Evolutionary conservation across 305 asterid species (phyloP).

Genomic region (Andrographis paniculata): DNA sequence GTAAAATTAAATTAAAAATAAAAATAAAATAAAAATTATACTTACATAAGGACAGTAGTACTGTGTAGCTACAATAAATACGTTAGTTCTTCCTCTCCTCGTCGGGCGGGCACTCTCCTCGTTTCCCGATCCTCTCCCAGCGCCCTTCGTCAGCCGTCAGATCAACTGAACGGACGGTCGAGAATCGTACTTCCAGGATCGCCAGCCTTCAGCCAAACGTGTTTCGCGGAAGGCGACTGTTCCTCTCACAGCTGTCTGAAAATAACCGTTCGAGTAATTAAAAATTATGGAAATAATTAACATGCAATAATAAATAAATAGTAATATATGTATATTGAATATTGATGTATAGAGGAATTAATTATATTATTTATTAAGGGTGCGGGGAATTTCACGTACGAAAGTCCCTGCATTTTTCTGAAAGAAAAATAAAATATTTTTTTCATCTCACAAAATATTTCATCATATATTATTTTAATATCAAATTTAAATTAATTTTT

Average conservation of each 20-base stretch:
- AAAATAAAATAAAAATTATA: background rate
- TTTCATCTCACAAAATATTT: no score
- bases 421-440: no score
- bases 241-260: conserved; percentile 21
- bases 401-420: no score
- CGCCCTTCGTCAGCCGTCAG: conserved; percentile 14
- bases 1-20: background rate
- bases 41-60: background rate
- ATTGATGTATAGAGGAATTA: no score
- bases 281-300: no score
- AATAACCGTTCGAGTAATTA: conserved; percentile 15
- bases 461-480: no score
- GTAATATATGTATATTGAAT: no score
- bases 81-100: conserved; percentile 9
- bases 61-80: background rate
- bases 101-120: conserved; percentile 20
- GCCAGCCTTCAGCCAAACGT: conserved; percentile 28
- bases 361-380: no score
- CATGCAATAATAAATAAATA: no score
- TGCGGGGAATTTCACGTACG: no score
- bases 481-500: no score
- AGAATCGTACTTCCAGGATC: conserved; percentile 20
- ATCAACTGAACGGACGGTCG: conserved; percentile 5
- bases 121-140: conserved; percentile 23
- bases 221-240: conserved; percentile 30